Base-by-base conservation (phyloP, 306 rosid genomes). In the Castanospermum australe region DNA sequence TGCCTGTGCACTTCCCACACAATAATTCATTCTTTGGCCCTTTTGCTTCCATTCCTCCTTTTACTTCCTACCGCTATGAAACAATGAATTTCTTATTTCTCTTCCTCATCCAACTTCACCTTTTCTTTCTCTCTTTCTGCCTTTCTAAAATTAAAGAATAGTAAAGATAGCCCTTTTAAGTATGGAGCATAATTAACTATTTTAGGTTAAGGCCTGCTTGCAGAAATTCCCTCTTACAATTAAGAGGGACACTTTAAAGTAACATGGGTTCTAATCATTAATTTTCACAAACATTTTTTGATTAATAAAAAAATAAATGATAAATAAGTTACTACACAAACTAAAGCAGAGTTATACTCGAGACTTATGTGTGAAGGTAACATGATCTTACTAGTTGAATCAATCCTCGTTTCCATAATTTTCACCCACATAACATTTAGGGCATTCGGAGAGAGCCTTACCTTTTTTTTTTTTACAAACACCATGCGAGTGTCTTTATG, bases 1-100 rank as follows among this genome's bases (percentile, higher is more conserved):
- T 80, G 72, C 68, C 51, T 65, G 33, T 72, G 88, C 84, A 71
- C 76, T 81, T 68, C 78, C 56, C 63, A 64, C 84, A 67, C 83
- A 86, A 86, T 88, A 54, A 88, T 88, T 86, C 81, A 78, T 75
- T 79, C 86, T 33, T 71, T 85, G 84, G 55, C 86, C 82, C 91
- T 77, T n/a, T n/a, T n/a, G n/a, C n/a, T n/a, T 79, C 55, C 90
- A 55, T 56, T 54, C 71, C 21, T 61, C 74, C 42, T 84, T 79
- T 67, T 71, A 81, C 90, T 77, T 68, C 61, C 50, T 67, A 48
- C 68, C 70, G 64, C 85, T 71, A 55, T 78, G 55, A 72, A 84
- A 42, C 41, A 82, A 73, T 81, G 20, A 68, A 80, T 75, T 71
- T 65, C 76, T 72, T 32, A 80, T 75, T 71, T 65, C 76, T 72